Base-by-base conservation (phyloP, 495 filamentous ascomycete genomes). In the Daldinia vernicosa region DNA sequence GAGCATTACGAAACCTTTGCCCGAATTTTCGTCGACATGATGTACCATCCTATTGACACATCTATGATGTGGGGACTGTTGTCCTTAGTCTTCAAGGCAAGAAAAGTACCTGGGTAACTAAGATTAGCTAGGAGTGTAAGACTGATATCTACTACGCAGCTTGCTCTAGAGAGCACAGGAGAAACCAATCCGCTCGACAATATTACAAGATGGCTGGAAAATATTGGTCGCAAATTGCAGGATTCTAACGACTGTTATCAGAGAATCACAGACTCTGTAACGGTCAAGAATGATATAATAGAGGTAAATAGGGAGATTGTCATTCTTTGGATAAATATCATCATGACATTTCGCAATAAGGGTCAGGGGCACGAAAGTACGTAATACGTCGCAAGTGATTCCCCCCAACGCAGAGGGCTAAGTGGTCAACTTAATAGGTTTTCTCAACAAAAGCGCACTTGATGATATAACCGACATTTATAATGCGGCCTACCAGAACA, bases 21-120 rank as follows among this genome's bases (percentile, higher is more conserved):
- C 11, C 32, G 12, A 9, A 33, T 30, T 11, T 67, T 67, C n/a
- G 56, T 67, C 15, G 17, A 47, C 19, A 60, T 60, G 45, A 67
- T 67, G 64, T 6, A 3, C 22, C 60, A 55, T 15, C 45, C 43
- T 14, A 32, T 67, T 3, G 64, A 60, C 35, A 61, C 47, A 24
- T 67, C 64, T 0, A 61, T 67, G 64, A 67, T 67, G 64, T 67
- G 64, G 64, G 64, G 64, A 2, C 24, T 67, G 1, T 37, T 67
- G 26, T 67, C 35, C 6, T 57, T 67, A 14, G 64, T 67, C 19
- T 52, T 67, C 56, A 67, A 61, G 35, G 64, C 53, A 55, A 22
- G 50, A 17, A 7, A 54, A 15, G 17, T 40, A 53, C 11, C 9
- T 17, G 15, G 7, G n/a, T 17, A 40, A 40, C 14, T 40, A 15